Evolutionary conservation across 2,329 filamentous ascomycete genomes (phyloP), one percentile per base, ranked within the genome.

Genomic region (Nigrograna mackinnonii): DNA sequence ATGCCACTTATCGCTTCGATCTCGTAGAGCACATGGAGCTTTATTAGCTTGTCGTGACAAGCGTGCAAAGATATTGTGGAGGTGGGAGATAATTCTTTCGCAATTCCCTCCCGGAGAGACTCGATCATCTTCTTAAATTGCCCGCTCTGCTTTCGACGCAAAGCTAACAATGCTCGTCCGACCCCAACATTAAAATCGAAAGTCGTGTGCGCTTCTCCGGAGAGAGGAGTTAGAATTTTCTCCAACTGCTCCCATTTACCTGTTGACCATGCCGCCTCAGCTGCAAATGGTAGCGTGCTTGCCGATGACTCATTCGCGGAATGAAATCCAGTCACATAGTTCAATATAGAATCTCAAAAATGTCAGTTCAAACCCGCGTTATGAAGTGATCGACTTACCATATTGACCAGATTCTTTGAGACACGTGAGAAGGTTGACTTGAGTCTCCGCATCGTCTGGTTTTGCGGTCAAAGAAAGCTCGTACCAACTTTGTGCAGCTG

Each of bases 401-500:
- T 96, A 86, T 64, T 97, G 94, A 0, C 92, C 94, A n/a, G 91
- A 95, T 64, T 96, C 91, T 62, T 91, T 91, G 7, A 99, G 76
- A 57, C 94, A 97, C 21, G 85, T 87, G 40, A 99, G 75, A 24
- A 99, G 78, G 56, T 95, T 88, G 43, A 89, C 77, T 63, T 96
- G 91, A 11, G 88, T 79, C 43, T 95, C 87, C 14, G 80, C 65
- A 60, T 95, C 86, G 39, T 85, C 77, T 0, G 92, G 91, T 34
- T 86, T 79, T 56, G 94, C 85, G 3, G 87, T 85, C 22, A 97
- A 77, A 50, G 91, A 86, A 51, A 96, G 84, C 64, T 99, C 91
- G 67, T 96, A 97, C 94, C 95, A 99, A 50, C 89, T 95, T 70
- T 97, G 94, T 18, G 91, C 94, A 38, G 92, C 89, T 13, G 89